Base-by-base conservation (phyloP, 305 asterid genomes). In the Coffea humblotiana region DNA sequence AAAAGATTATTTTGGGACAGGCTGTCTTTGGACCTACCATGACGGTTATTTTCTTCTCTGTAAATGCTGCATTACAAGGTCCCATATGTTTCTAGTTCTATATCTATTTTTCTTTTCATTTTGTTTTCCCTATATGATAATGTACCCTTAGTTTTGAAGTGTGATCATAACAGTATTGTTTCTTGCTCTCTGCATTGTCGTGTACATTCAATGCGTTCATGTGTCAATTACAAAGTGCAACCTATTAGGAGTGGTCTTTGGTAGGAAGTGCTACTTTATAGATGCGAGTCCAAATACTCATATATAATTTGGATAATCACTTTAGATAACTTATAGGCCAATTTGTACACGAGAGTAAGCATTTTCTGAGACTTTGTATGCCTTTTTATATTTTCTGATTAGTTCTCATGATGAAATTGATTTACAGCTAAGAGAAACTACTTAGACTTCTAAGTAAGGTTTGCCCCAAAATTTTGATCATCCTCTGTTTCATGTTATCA, bases 1-100 rank as follows among this genome's bases (percentile, higher is more conserved):
- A 89, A 89, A 96, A 96, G 82, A 92, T 94, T 45, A 86, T 77
- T 4, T 25, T 93, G 86, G 99, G 97, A 73, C 99, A 96, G 87
- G 72, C 88, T 6, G 4, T 86, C 19, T 96, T 77, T 79, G 99
- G 99, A 19, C 99, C 97, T 65, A 83, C 83, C 32, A 88, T 96
- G 95, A 96, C 94, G 61, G 84, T 70, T 40, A 77, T 88, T 14
- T 96, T 96, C 92, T 94, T 92, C 89, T 91, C 99, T 23, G 82
- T 84, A 21, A 94, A 96, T 82, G 98, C 97, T 74, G 97, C 92
- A 78, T 82, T 89, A 27, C 98, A 92, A 91, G 99, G 99, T 95
- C 84, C 1, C n/a, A 8, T 29, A 1, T 64, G 40, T 5, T 80
- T 52, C 56, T 70, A 43, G 12, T 27, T 37, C 43, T 37, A 43